Evolutionary conservation across 2,329 filamentous ascomycete genomes (phyloP), one percentile per base, ranked within the genome.

Genomic region (Cercospora nicotianae): DNA sequence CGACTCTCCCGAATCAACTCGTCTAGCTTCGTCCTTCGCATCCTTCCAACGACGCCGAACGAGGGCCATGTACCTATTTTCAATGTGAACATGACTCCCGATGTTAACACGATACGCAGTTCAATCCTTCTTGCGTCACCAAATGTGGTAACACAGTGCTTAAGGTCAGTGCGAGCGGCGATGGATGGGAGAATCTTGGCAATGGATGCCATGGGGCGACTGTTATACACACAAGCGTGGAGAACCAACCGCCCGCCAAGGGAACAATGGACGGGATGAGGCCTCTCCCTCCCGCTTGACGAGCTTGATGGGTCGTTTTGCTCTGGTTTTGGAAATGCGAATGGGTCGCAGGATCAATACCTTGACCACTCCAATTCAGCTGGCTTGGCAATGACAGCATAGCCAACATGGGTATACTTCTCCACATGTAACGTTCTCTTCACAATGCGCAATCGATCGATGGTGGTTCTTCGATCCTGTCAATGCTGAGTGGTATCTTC

Each of bases 401-500:
- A 10, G 23, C 8, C n/a, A 48, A 23, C 42, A 23, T 20, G 42
- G 42, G 42, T 48, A 48, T 48, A 48, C 18, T 18, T 20, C n/a
- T 13, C 8, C 42, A 48, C 42, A 48, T 48, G 42, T 18, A 48
- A 48, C 42, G 10, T 48, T 18, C 42, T 23, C 42, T 48, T 48
- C 42, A 48, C 48, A 4, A n/a, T 30, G 16, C 13, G 8, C 55
- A 31, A 12, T 18, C 55, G 10, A 33, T 13, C 55, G 55, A 0
- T 13, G 26, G 3, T 5, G 7, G 16, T 20, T 18, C 30, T 59
- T 59, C 3, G 18, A 36, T 20, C 31, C 16, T 33, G 28, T 59
- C 30, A 48, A 64, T 16, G 20, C 57, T 53, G 39, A 61, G 58
- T 66, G 66, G 57, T 63, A 58, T 57, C 16, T 62, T 68, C 64